Evolutionary conservation across 805 yeast genomes (phyloP).

Genomic region (Maudiozyma bulderi): DNA sequence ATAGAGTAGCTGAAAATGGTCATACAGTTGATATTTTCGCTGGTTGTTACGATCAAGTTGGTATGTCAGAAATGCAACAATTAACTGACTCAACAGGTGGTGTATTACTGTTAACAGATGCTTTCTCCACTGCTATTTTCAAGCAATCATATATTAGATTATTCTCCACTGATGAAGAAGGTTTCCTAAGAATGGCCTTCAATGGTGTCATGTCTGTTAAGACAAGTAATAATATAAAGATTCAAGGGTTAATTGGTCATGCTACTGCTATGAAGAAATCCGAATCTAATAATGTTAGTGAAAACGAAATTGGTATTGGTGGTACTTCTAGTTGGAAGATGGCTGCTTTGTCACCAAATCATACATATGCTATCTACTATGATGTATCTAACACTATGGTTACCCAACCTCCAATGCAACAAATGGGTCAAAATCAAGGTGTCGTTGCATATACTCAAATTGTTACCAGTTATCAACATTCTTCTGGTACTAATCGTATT

Average conservation of each 20-base stretch:
- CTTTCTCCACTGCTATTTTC: slow-evolving; percentile 90
- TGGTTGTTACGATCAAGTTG: slow-evolving; percentile 94
- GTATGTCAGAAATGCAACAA: slow-evolving; percentile 86
- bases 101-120: slow-evolving; percentile 75
- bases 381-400: slow-evolving; percentile 51
- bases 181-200: slow-evolving; percentile 80
- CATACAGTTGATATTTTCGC: slow-evolving; percentile 87
- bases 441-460: slow-evolving; percentile 58
- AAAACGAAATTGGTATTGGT: slow-evolving; percentile 89
- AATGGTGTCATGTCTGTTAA: slow-evolving; percentile 82
- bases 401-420: slow-evolving; percentile 1
- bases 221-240: slow-evolving; percentile 77
- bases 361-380: slow-evolving; percentile 81
- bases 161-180: slow-evolving; percentile 80
- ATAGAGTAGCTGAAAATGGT: slow-evolving; percentile 59
- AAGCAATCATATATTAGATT: slow-evolving; percentile 84
- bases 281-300: slow-evolving; percentile 70
- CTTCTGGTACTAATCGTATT: slow-evolving; percentile 82
- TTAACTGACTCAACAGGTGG: slow-evolving; percentile 86
- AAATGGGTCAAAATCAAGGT: slow-evolving; percentile 14
- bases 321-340: slow-evolving; percentile 83
- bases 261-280: slow-evolving; percentile 62
- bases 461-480: slow-evolving; percentile 86
- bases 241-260: slow-evolving; percentile 90
- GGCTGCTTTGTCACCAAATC: slow-evolving; percentile 77